Evolutionary conservation across 805 yeast species (phyloP), one percentile per base, ranked within the genome.

Genomic region (Kodamaea leandrae): DNA sequence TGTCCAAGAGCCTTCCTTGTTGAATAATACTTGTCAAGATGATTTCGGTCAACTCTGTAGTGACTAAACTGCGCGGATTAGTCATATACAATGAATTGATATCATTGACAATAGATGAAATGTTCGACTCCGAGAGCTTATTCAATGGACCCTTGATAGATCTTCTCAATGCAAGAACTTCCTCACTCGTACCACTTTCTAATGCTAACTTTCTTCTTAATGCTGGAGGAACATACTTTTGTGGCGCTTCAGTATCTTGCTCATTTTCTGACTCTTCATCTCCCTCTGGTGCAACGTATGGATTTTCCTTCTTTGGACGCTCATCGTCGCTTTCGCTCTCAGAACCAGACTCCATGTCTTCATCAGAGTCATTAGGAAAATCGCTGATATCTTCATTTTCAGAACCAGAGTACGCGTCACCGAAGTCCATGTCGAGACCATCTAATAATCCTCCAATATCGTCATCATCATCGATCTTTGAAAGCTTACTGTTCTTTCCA

Each of bases 91-190:
- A 62, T 0, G 68, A 71, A 51, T 80, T 81, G 39, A 93, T 64
- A 18, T 86, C 87, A 44, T 76, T 74, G 15, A 85, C 79, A 39
- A 90, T 86, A 2, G 82, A 67, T 9, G 77, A 68, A 20, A 90
- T 69, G 47, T 90, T 93, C 1, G 95, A 80, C 52, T 91, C 98
- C 1, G 96, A 85, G n/a, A 93, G 71, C 60, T 81, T 83, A 60
- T 93, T 93, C 53, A 93, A 68, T 1, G 88, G 80, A 44, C 97
- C 90, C 53, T 89, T 93, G 36, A 90, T 74, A 4, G 78, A 65
- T 51, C 80, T 78, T 40, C 75, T 74, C 26, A 90, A 64, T 26
- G 71, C 75, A 2, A 66, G 37, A 6, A 69, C 56, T 41, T 74
- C 79, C 13, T 57, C 56, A 1, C 72, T 61, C 2, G 47, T 53